These are phyloP conservation scores for Cladosporium sp. DNA, from an alignment of 2,329 filamentous ascomycete genomes.

Conservation along the genomic window DNA sequence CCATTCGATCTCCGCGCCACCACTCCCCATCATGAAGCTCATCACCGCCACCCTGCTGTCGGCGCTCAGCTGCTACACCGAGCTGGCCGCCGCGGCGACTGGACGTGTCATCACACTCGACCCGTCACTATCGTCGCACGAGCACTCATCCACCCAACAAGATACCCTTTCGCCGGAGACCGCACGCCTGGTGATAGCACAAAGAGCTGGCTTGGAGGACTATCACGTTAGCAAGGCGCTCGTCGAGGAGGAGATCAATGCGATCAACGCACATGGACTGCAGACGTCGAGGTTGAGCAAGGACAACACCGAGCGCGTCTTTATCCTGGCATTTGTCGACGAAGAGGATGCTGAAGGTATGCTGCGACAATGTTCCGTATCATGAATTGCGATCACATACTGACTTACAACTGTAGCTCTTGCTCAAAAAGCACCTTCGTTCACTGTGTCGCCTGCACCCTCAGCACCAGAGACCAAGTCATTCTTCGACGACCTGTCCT, in stretches of 20 bases:
- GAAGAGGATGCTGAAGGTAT: conserved; percentile 24
- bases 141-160: conserved; percentile 26
- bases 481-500: conserved; percentile 36
- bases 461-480: conserved; percentile 27
- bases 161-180: conserved; percentile 44
- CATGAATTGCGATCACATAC: not conserved
- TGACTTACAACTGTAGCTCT: not conserved
- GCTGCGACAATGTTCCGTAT: not conserved
- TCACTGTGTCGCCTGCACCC: conserved; percentile 34
- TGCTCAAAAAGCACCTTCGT: conserved; percentile 22
- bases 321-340: conserved; percentile 34
- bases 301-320: conserved; percentile 18
- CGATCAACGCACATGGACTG: conserved; percentile 51
- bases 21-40: conserved; percentile 47
- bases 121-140: conserved; percentile 28
- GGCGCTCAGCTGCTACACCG: conserved; percentile 42
- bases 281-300: conserved; percentile 43
- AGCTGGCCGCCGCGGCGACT: conserved; percentile 32
- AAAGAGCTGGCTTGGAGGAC: conserved; percentile 53
- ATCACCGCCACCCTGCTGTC: conserved; percentile 43
- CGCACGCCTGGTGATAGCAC: conserved; percentile 54
- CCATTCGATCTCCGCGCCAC: conserved; percentile 9
- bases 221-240: conserved; percentile 49
- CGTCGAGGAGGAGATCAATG: conserved; percentile 45
- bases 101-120: conserved; percentile 45